Conservation (phyloP, 2,329 filamentous ascomycete species). For the Alternaria ethzedia region DNA sequence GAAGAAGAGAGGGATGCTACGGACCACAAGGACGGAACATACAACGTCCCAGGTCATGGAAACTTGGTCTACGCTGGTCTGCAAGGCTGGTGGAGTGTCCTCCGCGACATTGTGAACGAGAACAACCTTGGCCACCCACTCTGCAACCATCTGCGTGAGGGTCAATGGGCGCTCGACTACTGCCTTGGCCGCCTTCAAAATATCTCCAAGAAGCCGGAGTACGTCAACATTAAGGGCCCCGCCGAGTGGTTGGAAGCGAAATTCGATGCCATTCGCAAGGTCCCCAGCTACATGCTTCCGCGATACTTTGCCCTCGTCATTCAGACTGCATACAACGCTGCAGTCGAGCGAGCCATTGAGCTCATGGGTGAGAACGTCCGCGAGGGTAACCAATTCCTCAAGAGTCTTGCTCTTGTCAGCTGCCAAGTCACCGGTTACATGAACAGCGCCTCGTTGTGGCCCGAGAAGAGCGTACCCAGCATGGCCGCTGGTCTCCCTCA, state of each 20-base stretch:
- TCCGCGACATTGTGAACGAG: conserved; percentile 81
- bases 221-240: conserved; percentile 67
- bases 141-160: conserved; percentile 89
- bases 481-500: conserved; percentile 93
- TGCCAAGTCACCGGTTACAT: conserved; percentile 89
- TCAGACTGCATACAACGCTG: conserved; percentile 84
- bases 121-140: conserved; percentile 94
- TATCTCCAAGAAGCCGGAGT: conserved; percentile 68
- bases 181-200: conserved; percentile 78
- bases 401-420: conserved; percentile 88
- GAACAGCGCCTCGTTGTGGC: conserved; percentile 89
- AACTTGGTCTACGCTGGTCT: conserved; percentile 91
- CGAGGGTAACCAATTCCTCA: conserved; percentile 85
- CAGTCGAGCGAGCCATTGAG: conserved; percentile 76
- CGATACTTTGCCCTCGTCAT: conserved; percentile 92
- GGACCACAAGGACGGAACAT: conserved; percentile 81
- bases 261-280: conserved; percentile 81
- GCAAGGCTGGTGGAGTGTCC: conserved; percentile 97
- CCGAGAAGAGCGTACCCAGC: conserved; percentile 80
- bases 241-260: conserved; percentile 81
- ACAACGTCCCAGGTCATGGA: conserved; percentile 83
- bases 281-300: conserved; percentile 89
- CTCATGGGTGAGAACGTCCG: conserved; percentile 80
- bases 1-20: conserved; percentile 85
- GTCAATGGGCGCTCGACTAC: conserved; percentile 92